Base-by-base conservation (phyloP, 345 rosid genomes). In the Linum trigynum region DNA sequence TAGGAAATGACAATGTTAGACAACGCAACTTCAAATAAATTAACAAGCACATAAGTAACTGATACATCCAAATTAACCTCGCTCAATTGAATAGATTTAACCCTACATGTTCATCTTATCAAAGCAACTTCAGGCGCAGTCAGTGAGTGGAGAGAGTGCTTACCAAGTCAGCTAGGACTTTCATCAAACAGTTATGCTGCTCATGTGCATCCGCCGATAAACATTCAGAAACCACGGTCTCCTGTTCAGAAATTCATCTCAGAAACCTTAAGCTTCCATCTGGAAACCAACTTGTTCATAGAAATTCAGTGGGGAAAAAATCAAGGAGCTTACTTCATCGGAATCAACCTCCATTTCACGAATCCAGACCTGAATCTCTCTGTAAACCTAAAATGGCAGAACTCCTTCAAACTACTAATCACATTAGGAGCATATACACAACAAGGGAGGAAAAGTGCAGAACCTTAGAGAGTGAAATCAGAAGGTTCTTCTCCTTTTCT, bases 381-480 rank as follows among this genome's bases (percentile, higher is more conserved):
- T 81, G 59, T 67, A 69, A 43, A 81, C 77, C 91, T 83, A 50
- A 63, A 63, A 23, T 57, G 41, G 8, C 43, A 15, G 23, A 15
- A 50, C 1, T 38, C 17, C 0, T 23, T 23, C 23, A 68, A 7
- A 3, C 45, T 11, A 17, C 1, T 11, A 32, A 61, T 4, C 32
- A n/a, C 17, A n/a, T 38, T 38, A 3, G 32, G 41, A 61, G 41
- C 11, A 39, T 3, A 42, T 38, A 7, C 7, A 7, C 38, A 32
- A 10, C 23, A 16, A n/a, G 64, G 41, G 32, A 37, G 16, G 39
- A 58, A 56, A 9, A 53, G 57, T 57, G 43, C 36, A 39, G 50
- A 61, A 82, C 95, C 85, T 80, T 79, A 59, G 91, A 85, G 15
- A 87, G 86, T 65, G 86, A 69, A 55, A 79, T 55, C 57, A 87